These are phyloP conservation scores for Daldinia caldariorum DNA, from an alignment of 495 filamentous ascomycete genomes.

Conservation along the genomic window DNA sequence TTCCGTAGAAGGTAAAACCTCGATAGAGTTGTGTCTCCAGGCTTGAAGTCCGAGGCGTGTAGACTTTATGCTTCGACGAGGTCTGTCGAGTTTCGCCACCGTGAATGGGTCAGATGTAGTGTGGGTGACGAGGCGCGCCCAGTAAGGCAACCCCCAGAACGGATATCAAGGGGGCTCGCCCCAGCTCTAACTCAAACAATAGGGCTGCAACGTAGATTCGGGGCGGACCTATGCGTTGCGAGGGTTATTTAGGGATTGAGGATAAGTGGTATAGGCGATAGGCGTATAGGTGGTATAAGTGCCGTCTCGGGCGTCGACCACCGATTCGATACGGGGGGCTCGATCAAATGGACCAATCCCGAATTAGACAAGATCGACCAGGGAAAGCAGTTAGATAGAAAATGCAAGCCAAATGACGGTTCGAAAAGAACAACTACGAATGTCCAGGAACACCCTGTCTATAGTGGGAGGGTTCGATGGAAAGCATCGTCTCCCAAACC, in stretches of 20 bases:
- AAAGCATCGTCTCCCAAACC: conserved; percentile 22
- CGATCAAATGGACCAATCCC: conserved; percentile 36
- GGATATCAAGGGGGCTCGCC: conserved; percentile 38
- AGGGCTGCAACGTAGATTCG: conserved; percentile 41
- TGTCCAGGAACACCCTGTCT: conserved; percentile 43
- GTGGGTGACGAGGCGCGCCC: conserved; percentile 35
- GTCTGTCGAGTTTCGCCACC: conserved; percentile 36
- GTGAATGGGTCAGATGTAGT: conserved; percentile 10
- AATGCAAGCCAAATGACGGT: conserved; percentile 32
- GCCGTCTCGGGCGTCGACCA: conserved; percentile 42
- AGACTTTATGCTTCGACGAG: conserved; percentile 36
- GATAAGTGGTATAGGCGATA: background rate
- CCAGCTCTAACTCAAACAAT: conserved; percentile 43
- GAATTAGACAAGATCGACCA: conserved; percentile 42
- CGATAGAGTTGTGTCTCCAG: conserved; percentile 17
- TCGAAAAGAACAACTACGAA: conserved; percentile 32
- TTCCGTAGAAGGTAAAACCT: conserved; percentile 27
- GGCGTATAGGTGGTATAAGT: conserved; percentile 3
- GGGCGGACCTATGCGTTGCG: conserved; percentile 33
- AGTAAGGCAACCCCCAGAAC: conserved; percentile 33
- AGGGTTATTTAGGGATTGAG: conserved; percentile 29
- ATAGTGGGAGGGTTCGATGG: conserved; percentile 32
- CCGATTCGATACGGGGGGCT: conserved; percentile 41
- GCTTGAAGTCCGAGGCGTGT: conserved; percentile 26
- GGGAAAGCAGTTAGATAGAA: conserved; percentile 28